Conservation (phyloP, 208 protist genomes). For the Leishmania tarentolae region DNA sequence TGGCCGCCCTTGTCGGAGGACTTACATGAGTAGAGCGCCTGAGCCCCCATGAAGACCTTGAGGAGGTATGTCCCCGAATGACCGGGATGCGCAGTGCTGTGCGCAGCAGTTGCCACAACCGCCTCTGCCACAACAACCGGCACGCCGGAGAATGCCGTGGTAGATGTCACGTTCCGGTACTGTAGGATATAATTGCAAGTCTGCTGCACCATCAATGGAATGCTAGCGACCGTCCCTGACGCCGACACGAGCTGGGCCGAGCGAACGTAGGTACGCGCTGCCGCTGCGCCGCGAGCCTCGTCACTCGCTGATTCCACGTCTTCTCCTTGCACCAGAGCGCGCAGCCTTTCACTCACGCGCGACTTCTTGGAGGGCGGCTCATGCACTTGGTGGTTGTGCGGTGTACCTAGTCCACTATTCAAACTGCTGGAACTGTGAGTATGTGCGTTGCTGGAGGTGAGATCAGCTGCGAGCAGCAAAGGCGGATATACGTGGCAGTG, state of each 20-base stretch:
- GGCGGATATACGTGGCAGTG: conserved; percentile 29
- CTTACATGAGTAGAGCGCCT: conserved; percentile 22
- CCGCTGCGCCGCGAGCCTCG: conserved; percentile 14
- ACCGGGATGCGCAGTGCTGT: conserved; percentile 21
- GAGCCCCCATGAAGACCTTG: conserved; percentile 52
- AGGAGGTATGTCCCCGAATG: conserved; percentile 44
- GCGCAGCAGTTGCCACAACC: conserved; percentile 51
- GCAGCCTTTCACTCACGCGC: conserved; percentile 20
- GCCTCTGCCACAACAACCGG: conserved; percentile 56
- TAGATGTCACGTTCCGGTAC: conserved; percentile 13
- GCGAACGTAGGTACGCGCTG: conserved; percentile 29
- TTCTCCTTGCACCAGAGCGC: conserved; percentile 16
- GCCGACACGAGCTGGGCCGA: conserved; percentile 34
- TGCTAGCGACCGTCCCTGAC: neutral
- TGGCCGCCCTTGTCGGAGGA: neutral
- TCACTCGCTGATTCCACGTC: conserved; percentile 10
- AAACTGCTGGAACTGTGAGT: neutral
- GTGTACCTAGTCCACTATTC: neutral
- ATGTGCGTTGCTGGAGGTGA: neutral
- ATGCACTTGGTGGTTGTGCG: neutral
- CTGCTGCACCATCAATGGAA: conserved; percentile 38
- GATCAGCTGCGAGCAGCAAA: conserved; percentile 15
- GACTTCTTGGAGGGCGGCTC: conserved; percentile 9
- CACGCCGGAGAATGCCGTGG: conserved; percentile 24
- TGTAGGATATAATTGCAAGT: conserved; percentile 57